Percentiles rank a stretch among this genome's conserved stretches.
Conservation (phyloP, 768 basidiomycete species). For the Russula dissimulans region DNA sequence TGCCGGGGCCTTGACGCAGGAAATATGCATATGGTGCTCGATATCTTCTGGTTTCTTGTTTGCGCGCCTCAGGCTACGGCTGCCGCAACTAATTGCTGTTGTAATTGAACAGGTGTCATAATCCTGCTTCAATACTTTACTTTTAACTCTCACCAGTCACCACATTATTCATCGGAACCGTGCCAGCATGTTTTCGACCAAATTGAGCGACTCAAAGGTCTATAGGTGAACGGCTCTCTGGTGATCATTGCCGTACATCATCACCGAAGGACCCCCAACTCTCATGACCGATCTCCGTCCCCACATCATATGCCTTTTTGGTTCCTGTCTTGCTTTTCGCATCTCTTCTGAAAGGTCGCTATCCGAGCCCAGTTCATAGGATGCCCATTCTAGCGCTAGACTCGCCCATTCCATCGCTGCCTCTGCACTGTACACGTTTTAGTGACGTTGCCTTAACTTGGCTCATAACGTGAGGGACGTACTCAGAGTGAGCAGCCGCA, state of each 20-base stretch:
- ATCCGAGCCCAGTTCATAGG: constrained; percentile 46
- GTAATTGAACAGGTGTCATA: no score
- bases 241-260: neutral
- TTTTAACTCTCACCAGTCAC: no score
- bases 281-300: constrained; percentile 25
- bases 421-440: constrained; percentile 28
- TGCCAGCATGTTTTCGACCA: no score
- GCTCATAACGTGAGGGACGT: constrained; percentile 24
- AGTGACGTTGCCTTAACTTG: neutral
- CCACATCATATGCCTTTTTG: constrained; percentile 41
- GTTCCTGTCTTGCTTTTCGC: constrained; percentile 27
- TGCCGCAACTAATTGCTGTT: no score
- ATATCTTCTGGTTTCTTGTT: no score
- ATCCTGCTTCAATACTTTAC: no score
- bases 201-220: no score
- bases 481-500: constrained; percentile 57
- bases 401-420: constrained; percentile 44
- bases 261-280: constrained; percentile 16
- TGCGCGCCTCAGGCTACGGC: no score
- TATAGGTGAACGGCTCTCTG: no score
- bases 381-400: constrained; percentile 44
- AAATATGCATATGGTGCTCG: no score
- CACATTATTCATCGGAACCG: no score
- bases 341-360: constrained; percentile 40
- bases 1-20: no score